These are phyloP conservation scores for Cystobasidium onofrii DNA, from an alignment of 768 basidiomycete genomes.

Conservation along the genomic window DNA sequence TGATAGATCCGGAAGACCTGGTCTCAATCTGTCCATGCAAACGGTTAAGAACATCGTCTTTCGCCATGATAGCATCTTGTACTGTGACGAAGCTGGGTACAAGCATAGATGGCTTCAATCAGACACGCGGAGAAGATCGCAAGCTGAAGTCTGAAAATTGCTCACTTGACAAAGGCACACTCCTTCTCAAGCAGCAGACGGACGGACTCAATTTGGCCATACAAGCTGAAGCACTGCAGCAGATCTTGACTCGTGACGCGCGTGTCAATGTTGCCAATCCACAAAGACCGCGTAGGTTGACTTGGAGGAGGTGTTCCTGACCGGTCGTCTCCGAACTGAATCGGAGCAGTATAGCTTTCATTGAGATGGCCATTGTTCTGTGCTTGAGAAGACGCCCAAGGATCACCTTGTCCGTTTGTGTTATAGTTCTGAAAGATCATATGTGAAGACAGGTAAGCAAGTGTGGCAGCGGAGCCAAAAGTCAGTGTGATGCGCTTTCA, in stretches of 20 bases:
- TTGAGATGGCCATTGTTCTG: neutral
- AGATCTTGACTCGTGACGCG: conserved; percentile 89
- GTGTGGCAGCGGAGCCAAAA: neutral
- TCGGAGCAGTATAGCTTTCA: neutral
- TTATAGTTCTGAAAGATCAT: conserved; percentile 15
- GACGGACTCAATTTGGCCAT: conserved; percentile 93
- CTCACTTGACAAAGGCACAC: conserved; percentile 98
- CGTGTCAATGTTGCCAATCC: conserved; percentile 97
- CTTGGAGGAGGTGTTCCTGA: neutral
- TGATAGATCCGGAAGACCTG: conserved; percentile 71
- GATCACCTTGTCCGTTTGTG: neutral
- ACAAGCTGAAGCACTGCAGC: conserved; percentile 88
- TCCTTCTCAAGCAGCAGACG: conserved; percentile 96
- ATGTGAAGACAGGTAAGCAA: neutral
- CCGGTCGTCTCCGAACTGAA: neutral
- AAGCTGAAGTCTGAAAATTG: conserved; percentile 58
- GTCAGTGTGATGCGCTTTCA: too few relatives aligned
- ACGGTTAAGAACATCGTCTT: conserved; percentile 93
- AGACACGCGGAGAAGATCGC: neutral
- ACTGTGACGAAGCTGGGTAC: conserved; percentile 5
- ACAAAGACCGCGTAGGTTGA: conserved; percentile 75
- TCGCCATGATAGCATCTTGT: conserved; percentile 86
- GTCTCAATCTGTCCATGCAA: conserved; percentile 58
- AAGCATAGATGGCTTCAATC: neutral
- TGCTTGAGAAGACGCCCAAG: neutral